phyloP scores from a whole-genome alignment of 2,329 filamentous ascomycete species.

The Diaporthe sp. region DNA sequence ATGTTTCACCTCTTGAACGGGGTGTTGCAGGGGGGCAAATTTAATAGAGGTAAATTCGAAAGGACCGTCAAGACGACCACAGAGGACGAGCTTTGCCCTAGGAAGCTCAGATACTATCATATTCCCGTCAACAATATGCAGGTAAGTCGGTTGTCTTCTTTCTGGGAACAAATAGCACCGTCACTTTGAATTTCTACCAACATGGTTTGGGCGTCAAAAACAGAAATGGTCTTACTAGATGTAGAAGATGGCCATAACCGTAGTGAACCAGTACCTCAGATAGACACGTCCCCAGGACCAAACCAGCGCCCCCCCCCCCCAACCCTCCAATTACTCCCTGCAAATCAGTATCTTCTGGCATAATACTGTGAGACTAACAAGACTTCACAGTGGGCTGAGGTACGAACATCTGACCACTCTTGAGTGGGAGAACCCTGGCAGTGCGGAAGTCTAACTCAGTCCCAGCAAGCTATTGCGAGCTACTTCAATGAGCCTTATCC shows the following conservation, averaged over 20 bases:
- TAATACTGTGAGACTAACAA: background rate
- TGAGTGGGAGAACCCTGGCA: too few species aligned
- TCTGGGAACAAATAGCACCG: background rate
- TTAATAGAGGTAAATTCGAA: constrained; percentile 6
- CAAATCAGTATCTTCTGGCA: background rate
- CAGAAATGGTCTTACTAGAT: background rate
- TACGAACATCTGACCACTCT: constrained; percentile 32
- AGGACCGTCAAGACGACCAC: background rate
- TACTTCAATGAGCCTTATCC: constrained; percentile 48
- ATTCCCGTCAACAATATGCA: constrained; percentile 44
- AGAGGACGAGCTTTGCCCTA: constrained; percentile 12
- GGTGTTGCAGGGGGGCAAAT: background rate
- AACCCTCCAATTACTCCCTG: background rate
- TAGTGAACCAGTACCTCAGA: background rate
- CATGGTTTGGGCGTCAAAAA: background rate
- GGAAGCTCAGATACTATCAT: constrained; percentile 42
- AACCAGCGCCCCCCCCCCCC: too few species aligned
- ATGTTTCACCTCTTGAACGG: constrained; percentile 23
- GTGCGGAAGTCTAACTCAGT: constrained; percentile 2
- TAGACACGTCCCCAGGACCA: too few species aligned
- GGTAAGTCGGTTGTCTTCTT: constrained; percentile 32
- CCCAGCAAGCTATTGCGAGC: constrained; percentile 48
- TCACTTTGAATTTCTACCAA: rapidly evolving
- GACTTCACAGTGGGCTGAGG: constrained; percentile 48
- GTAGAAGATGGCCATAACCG: background rate